Evolutionary conservation across 1,284 basidiomycete species (phyloP).

Genomic region (Porogramme epimiltina): DNA sequence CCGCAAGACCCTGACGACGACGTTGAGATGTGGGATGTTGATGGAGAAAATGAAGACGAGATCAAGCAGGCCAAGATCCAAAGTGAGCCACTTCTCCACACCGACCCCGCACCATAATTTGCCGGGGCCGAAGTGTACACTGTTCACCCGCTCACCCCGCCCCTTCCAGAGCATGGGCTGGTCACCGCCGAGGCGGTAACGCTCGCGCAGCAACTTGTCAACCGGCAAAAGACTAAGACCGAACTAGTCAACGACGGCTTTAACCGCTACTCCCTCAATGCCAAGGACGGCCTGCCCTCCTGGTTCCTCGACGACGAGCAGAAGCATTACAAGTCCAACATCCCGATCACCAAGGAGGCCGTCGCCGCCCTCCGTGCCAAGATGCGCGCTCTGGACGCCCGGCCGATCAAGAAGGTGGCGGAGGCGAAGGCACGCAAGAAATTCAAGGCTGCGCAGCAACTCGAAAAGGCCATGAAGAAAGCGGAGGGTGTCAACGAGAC

Average conservation of each 20-base stretch:
- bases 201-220: conserved; percentile 91
- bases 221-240: conserved; percentile 87
- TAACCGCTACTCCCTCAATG: conserved; percentile 88
- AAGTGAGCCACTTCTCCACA: conserved; percentile 47
- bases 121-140: too few species aligned
- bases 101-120: too few species aligned
- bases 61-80: conserved; percentile 70
- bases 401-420: conserved; percentile 99
- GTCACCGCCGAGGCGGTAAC: conserved; percentile 91
- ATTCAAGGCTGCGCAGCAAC: conserved; percentile 79
- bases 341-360: conserved; percentile 97
- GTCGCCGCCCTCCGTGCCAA: conserved; percentile 84
- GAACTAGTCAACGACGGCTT: conserved; percentile 95
- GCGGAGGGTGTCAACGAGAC: conserved; percentile 94
- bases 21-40: conserved; percentile 79
- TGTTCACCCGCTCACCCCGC: conserved; percentile 4
- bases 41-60: conserved; percentile 80
- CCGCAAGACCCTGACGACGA: conserved; percentile 58
- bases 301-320: conserved; percentile 99
- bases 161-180: conserved; percentile 75
- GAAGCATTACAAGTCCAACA: conserved; percentile 91
- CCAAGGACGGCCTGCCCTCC: conserved; percentile 88
- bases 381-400: conserved; percentile 92
- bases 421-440: conserved; percentile 99
- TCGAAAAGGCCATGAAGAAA: conserved; percentile 96